Evolutionary conservation across 768 basidiomycete species (phyloP).

Genomic region (Pisolithus marmoratus): DNA sequence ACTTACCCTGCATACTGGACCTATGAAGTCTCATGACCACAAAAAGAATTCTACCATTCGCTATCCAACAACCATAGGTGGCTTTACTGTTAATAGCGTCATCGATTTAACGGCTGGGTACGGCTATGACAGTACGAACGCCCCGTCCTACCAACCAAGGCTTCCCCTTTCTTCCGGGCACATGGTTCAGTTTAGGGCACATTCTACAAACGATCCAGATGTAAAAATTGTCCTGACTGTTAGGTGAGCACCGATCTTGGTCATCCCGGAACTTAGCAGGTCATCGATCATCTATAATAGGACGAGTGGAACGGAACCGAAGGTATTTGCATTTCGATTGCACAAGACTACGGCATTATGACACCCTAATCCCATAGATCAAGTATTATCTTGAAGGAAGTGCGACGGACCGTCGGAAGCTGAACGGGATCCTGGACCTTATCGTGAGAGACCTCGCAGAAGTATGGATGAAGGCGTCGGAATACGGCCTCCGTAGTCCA

Average conservation of each 20-base stretch:
- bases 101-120: slow-evolving; percentile 60
- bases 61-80: slow-evolving; percentile 61
- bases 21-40: neutral
- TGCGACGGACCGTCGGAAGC: slow-evolving; percentile 44
- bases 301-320: slow-evolving; percentile 88
- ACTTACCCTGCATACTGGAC: neutral
- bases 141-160: slow-evolving; percentile 55
- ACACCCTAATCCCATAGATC: slow-evolving; percentile 39
- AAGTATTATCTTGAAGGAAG: slow-evolving; percentile 87
- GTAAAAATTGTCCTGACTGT: slow-evolving; percentile 62
- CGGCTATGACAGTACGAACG: slow-evolving; percentile 72
- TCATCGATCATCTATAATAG: slow-evolving; percentile 28
- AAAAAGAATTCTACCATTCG: slow-evolving; percentile 13
- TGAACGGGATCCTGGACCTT: slow-evolving; percentile 43
- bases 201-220: slow-evolving; percentile 29
- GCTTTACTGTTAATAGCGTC: slow-evolving; percentile 53
- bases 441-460: slow-evolving; percentile 58
- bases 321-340: slow-evolving; percentile 39
- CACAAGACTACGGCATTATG: neutral
- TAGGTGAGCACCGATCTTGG: slow-evolving; percentile 38
- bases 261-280: neutral
- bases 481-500: slow-evolving; percentile 39
- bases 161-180: slow-evolving; percentile 74
- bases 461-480: slow-evolving; percentile 64
- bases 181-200: slow-evolving; percentile 77